Evolutionary conservation across 2,329 filamentous ascomycete genomes (phyloP).

Genomic region (Claviceps purpurea): DNA sequence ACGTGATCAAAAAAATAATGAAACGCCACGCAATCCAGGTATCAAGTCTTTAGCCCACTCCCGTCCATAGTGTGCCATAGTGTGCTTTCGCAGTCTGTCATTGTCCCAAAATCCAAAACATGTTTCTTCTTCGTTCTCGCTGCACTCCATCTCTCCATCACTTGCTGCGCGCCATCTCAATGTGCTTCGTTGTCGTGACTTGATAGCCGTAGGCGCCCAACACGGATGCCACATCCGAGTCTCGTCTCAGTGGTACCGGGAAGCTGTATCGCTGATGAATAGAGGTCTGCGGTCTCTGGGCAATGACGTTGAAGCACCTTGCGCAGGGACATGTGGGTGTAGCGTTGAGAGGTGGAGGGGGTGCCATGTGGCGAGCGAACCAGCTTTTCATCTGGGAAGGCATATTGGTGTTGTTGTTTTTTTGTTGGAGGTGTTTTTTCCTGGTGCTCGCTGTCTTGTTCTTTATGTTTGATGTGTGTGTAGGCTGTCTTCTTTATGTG

Average conservation of each 20-base stretch:
- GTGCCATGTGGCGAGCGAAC: slow-evolving; percentile 27
- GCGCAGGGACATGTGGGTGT: slow-evolving; percentile 23
- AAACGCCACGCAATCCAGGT: too few species aligned
- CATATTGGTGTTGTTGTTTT: slow-evolving; percentile 9
- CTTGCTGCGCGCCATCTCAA: neutral
- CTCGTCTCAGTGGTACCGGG: neutral
- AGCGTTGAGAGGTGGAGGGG: slow-evolving; percentile 23
- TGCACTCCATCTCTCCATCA: neutral
- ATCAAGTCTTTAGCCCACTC: too few species aligned
- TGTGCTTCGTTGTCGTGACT: neutral
- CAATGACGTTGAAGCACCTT: slow-evolving; percentile 8
- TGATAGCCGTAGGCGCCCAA: neutral
- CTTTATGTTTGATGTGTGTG: too few species aligned
- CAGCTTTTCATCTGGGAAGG: slow-evolving; percentile 21
- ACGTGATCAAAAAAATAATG: too few species aligned
- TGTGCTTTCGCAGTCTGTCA: too few species aligned
- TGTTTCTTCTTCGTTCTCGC: neutral
- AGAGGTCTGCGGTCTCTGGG: neutral
- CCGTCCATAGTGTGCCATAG: too few species aligned
- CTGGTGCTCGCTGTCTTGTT: neutral
- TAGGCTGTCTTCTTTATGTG: too few species aligned
- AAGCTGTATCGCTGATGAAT: neutral
- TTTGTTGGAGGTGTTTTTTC: neutral
- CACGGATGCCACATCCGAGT: neutral
- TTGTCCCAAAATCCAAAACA: too few species aligned